Conservation (phyloP, 116 monocot genomes). For the Papilionanthe hybrid region DNA sequence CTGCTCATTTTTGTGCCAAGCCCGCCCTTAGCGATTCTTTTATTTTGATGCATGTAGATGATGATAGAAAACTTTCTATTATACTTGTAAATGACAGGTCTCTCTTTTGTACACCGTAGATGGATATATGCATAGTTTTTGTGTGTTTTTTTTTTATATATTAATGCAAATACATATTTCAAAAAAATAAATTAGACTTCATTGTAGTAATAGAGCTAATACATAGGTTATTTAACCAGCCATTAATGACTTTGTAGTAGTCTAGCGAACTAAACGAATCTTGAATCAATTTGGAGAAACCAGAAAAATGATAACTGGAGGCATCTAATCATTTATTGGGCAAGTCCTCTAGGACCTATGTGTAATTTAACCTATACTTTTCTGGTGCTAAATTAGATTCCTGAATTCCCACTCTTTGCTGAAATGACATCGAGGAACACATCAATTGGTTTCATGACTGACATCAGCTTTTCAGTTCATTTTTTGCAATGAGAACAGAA, state of each 20-base stretch:
- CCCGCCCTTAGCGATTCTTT: too few relatives aligned
- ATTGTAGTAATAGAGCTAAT: background rate
- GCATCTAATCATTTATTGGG: background rate
- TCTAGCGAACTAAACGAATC: background rate
- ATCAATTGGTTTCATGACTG: background rate
- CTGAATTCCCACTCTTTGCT: background rate
- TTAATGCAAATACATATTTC: too few relatives aligned
- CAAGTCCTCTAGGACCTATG: background rate
- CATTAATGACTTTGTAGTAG: background rate
- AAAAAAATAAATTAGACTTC: background rate
- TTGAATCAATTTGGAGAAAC: background rate
- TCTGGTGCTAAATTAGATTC: background rate
- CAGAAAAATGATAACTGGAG: background rate
- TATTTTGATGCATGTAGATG: too few relatives aligned
- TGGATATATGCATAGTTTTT: too few relatives aligned
- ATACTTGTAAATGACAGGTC: too few relatives aligned
- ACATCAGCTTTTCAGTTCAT: background rate
- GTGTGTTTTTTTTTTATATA: too few relatives aligned
- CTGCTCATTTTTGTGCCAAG: too few relatives aligned
- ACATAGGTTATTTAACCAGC: background rate
- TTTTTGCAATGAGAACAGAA: background rate
- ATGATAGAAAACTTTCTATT: too few relatives aligned
- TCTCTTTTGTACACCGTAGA: too few relatives aligned
- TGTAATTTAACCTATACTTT: background rate
- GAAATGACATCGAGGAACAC: background rate